These are phyloP conservation scores for Diaporthe longicolla DNA, from an alignment of 2,329 filamentous ascomycete species.

Conservation along the genomic window DNA sequence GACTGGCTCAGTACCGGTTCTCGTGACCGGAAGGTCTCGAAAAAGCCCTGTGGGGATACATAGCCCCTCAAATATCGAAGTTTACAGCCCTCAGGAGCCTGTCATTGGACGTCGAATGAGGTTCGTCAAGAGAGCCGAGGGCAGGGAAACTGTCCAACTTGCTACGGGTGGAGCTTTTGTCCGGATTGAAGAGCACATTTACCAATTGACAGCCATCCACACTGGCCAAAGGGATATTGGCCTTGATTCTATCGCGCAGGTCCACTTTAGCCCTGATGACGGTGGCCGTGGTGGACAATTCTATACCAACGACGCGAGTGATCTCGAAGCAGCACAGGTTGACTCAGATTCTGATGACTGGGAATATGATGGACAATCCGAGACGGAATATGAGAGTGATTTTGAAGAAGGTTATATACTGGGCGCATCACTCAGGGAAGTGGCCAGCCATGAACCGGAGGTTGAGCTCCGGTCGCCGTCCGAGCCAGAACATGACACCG, in stretches of 20 bases:
- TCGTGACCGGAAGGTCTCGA: background rate
- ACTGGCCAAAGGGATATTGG: background rate
- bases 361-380: background rate
- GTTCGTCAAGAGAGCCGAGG: background rate
- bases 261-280: too few species aligned
- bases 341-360: background rate
- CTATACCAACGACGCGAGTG: too few species aligned
- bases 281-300: too few species aligned
- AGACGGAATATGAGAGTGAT: background rate
- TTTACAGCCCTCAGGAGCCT: background rate
- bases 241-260: too few species aligned
- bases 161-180: background rate
- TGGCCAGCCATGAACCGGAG: too few species aligned
- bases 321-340: background rate
- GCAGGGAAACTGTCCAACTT: background rate
- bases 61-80: background rate
- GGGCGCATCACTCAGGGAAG: too few species aligned
- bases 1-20: background rate
- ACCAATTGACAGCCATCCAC: background rate
- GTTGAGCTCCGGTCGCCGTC: background rate
- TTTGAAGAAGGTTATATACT: background rate
- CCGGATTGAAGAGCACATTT: background rate
- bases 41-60: too few species aligned
- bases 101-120: background rate
- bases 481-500: background rate